Base-by-base conservation (phyloP, 2,329 filamentous ascomycete genomes). In the Aspergillus brunneoviolaceus region DNA sequence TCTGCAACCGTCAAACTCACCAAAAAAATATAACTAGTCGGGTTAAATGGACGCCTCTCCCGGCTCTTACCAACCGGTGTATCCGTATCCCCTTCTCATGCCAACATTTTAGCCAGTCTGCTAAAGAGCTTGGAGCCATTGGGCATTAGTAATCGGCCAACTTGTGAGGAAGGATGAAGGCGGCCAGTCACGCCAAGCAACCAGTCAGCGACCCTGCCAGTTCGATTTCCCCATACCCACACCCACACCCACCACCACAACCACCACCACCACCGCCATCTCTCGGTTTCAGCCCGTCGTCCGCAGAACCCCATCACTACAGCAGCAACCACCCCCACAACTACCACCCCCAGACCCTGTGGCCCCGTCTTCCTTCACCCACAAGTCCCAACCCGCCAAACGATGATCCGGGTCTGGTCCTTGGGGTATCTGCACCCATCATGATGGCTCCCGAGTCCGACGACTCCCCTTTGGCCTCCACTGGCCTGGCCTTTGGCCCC, bases 361-460 rank as follows among this genome's bases (percentile, higher is more conserved):
- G 57, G 50, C 31, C 58, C 14, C 39, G 57, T 49, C 56, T 52
- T 57, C 51, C 52, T 49, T 16, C 56, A 35, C 54, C 54, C 54
- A 35, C 61, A 29, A 29, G 50, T 49, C 52, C 60, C 57, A 49
- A 63, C 50, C 55, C 62, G 48, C 61, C 65, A 62, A 74, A 76
- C 63, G 65, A 76, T 76, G 74, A 71, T 65, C 69, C 67, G 58
- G 60, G 63, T 58, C 59, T 70, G 63, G 66, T 60, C 66, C 63
- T 65, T 71, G 69, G 70, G 70, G 72, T 74, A 74, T 64, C 72
- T 64, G 69, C 69, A 68, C 72, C 74, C 73, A 67, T 73, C 71
- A 74, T 76, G 72, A 76, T 71, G 63, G 70, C 69, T 67, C 67
- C 70, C 65, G 70, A 74, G 57, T 70, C 71, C 64, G 69, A 69